Percentiles rank a stretch among this genome's conserved stretches.
Evolutionary conservation across 805 yeast species (phyloP).

Genomic region (Lipomyces spencermartinsiae): DNA sequence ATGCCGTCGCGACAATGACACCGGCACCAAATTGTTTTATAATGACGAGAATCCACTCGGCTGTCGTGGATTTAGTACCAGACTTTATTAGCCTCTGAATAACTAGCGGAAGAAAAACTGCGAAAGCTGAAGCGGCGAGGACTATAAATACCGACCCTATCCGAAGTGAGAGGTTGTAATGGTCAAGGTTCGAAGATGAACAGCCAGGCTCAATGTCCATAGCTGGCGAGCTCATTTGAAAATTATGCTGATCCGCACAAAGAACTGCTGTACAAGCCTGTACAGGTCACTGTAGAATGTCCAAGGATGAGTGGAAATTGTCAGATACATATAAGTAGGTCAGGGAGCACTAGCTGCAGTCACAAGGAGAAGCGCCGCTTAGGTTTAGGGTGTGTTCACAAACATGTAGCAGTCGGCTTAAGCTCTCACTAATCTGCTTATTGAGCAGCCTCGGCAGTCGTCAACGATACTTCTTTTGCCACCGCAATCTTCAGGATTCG

Average conservation of each 20-base stretch:
- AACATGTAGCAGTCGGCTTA: no score
- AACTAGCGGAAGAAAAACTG: constrained; percentile 35
- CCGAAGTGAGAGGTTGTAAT: constrained; percentile 31
- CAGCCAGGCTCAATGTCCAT: constrained; percentile 8
- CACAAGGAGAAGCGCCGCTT: no score
- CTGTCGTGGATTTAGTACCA: constrained; percentile 12
- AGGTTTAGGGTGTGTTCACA: neutral
- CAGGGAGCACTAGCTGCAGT: neutral
- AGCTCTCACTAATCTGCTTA: no score
- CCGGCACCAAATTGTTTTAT: constrained; percentile 85
- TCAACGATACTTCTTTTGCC: neutral
- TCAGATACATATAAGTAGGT: neutral
- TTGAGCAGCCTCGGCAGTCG: no score
- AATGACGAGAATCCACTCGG: constrained; percentile 46
- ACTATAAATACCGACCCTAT: constrained; percentile 37
- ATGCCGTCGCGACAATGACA: constrained; percentile 81
- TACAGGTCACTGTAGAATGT: neutral
- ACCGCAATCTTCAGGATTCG: neutral
- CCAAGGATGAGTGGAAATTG: neutral
- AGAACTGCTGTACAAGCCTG: neutral
- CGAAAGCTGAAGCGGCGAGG: constrained; percentile 33
- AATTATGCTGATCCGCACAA: neutral
- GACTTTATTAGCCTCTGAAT: constrained; percentile 17
- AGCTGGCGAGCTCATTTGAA: neutral
- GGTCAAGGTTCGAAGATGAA: constrained; percentile 7